Percentiles rank a stretch among this genome's conserved stretches.
Conservation (phyloP, 495 filamentous ascomycete species). For the Hypoxylon fragiforme region DNA sequence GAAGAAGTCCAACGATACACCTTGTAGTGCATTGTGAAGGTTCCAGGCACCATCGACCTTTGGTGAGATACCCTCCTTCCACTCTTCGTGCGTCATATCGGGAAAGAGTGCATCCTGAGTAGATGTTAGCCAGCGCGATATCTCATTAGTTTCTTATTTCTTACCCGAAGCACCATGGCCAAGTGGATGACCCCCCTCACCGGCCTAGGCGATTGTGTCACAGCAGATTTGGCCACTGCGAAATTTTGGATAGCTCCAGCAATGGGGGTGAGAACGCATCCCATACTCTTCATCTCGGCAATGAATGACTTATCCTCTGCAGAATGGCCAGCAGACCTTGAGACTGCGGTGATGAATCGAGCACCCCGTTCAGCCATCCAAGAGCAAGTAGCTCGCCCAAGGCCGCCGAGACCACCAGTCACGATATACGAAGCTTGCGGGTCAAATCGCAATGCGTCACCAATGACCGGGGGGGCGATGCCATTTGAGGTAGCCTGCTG, state of each 20-base stretch:
- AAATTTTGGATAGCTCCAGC: neutral
- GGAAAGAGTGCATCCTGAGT: conserved; percentile 45
- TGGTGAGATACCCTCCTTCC: conserved; percentile 39
- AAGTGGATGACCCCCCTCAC: conserved; percentile 35
- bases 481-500: neutral
- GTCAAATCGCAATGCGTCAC: neutral
- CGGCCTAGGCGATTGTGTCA: conserved; percentile 4
- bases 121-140: neutral
- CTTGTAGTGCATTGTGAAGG: conserved; percentile 32
- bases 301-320: neutral
- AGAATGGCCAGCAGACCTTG: conserved; percentile 47
- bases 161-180: conserved; percentile 42
- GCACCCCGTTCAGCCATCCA: conserved; percentile 58
- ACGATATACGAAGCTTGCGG: conserved; percentile 54
- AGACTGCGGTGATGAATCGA: conserved; percentile 52
- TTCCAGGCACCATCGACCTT: conserved; percentile 48
- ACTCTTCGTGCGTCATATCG: conserved; percentile 42
- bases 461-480: neutral
- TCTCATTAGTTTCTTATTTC: neutral
- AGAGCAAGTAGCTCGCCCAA: conserved; percentile 54
- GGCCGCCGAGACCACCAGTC: conserved; percentile 58
- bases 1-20: conserved; percentile 40
- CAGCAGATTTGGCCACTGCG: neutral
- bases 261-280: neutral
- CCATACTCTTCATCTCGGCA: neutral